phyloP scores from a whole-genome alignment of 106 monocot species.

The Dactylorhiza incarnata region DNA sequence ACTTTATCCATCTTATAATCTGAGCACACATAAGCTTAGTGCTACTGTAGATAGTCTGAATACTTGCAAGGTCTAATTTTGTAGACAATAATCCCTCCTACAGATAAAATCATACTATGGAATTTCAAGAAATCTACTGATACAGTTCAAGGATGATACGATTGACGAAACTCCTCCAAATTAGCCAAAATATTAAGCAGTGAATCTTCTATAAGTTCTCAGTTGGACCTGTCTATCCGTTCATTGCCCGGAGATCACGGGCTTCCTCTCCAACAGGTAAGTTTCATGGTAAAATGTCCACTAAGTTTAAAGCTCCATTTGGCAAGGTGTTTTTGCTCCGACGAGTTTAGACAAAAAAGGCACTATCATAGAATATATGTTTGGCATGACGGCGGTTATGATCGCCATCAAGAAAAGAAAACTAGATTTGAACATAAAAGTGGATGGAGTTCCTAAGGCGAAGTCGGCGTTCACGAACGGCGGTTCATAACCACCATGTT shows the following conservation, averaged over 20 bases:
- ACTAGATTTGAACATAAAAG: no score
- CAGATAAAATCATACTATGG: constrained; percentile 96
- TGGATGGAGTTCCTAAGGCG: no score
- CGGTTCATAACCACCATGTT: no score
- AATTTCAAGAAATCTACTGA: constrained; percentile 64
- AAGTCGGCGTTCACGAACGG: no score
- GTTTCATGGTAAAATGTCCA: not conserved
- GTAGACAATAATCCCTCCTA: not conserved
- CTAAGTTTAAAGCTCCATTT: no score
- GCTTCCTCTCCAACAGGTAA: constrained; percentile 88
- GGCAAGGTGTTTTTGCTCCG: no score
- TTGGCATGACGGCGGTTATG: no score
- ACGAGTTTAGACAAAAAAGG: no score
- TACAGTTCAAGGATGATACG: constrained; percentile 85
- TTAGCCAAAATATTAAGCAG: constrained; percentile 71
- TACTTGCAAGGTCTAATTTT: not conserved
- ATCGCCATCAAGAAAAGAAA: no score
- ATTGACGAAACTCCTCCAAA: constrained; percentile 80
- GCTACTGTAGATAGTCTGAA: not conserved
- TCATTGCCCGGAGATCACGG: constrained; percentile 84
- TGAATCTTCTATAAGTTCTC: constrained; percentile 78
- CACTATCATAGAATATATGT: no score
- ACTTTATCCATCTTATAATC: no score
- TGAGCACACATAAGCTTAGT: not conserved
- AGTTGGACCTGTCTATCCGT: constrained; percentile 81